Conservation (phyloP, 108 stramenopile genomes). For the Cyclotella sp. region DNA sequence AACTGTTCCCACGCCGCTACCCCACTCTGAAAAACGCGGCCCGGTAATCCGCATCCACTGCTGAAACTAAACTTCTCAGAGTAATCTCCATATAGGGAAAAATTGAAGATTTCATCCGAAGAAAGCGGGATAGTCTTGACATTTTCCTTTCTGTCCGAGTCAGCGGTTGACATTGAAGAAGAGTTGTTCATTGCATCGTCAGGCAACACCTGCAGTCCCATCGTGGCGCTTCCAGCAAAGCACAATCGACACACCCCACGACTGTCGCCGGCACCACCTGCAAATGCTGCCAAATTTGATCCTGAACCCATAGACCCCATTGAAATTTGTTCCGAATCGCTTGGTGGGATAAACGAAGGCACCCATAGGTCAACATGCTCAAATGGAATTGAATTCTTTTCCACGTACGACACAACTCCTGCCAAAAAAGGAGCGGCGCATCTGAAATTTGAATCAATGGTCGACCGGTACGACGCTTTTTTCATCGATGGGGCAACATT, state of each 20-base stretch:
- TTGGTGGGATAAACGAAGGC: constrained; percentile 66
- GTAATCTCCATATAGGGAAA: constrained; percentile 84
- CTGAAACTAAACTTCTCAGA: constrained; percentile 88
- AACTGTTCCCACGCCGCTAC: constrained; percentile 81
- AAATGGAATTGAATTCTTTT: constrained; percentile 77
- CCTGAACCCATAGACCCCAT: constrained; percentile 8
- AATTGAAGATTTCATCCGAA: constrained; percentile 69
- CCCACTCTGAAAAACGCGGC: constrained; percentile 72
- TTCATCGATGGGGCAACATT: not conserved
- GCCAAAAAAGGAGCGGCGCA: constrained; percentile 79
- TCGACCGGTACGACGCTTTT: constrained; percentile 1
- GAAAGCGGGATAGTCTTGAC: constrained; percentile 29
- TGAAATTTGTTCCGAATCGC: not conserved
- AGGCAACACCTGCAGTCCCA: constrained; percentile 57
- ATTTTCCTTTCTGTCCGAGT: constrained; percentile 20
- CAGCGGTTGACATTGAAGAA: not conserved
- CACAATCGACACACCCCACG: constrained; percentile 64
- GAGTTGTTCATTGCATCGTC: not conserved
- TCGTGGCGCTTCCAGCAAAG: constrained; percentile 78
- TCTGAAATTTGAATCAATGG: constrained; percentile 34
- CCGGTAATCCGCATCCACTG: constrained; percentile 86
- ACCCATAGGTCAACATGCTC: constrained; percentile 91
- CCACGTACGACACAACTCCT: constrained; percentile 69
- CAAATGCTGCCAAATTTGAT: constrained; percentile 5
- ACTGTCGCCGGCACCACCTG: not conserved